Evolutionary conservation across 257 asterid genomes (phyloP).

Genomic region (Fraxinus pennsylvanica): DNA sequence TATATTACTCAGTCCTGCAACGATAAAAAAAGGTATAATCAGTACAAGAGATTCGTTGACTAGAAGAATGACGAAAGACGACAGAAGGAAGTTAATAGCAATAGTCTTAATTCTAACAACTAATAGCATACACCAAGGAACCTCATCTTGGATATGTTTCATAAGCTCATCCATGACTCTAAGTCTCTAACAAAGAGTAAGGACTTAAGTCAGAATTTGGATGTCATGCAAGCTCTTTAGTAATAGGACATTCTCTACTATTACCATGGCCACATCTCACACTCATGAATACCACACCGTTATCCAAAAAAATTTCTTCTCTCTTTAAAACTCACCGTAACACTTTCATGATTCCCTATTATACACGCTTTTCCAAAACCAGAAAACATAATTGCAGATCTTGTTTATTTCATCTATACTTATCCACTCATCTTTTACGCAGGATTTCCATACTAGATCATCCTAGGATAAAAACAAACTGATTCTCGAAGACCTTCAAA

Average conservation of each 20-base stretch:
- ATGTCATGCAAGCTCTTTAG: neutral
- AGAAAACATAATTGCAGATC: neutral
- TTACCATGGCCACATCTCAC: neutral
- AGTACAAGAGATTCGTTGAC: slow-evolving; percentile 16
- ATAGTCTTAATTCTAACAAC: neutral
- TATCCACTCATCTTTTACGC: neutral
- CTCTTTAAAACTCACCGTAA: neutral
- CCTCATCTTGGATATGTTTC: neutral
- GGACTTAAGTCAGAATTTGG: too few species aligned
- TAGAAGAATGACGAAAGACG: slow-evolving; percentile 10
- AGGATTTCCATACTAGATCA: neutral
- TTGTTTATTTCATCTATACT: neutral
- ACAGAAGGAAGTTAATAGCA: neutral
- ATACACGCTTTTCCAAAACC: neutral
- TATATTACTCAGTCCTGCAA: slow-evolving; percentile 73
- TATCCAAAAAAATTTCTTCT: neutral
- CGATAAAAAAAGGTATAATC: slow-evolving; percentile 20
- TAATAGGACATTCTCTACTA: neutral
- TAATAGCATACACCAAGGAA: neutral
- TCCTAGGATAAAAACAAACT: neutral
- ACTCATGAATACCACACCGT: neutral
- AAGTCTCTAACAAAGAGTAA: too few species aligned
- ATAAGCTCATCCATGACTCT: too few species aligned
- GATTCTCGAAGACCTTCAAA: neutral
- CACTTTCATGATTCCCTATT: neutral